These are phyloP conservation scores for Fraxinus sp. DNA, from an alignment of 305 asterid species.

Conservation along the genomic window DNA sequence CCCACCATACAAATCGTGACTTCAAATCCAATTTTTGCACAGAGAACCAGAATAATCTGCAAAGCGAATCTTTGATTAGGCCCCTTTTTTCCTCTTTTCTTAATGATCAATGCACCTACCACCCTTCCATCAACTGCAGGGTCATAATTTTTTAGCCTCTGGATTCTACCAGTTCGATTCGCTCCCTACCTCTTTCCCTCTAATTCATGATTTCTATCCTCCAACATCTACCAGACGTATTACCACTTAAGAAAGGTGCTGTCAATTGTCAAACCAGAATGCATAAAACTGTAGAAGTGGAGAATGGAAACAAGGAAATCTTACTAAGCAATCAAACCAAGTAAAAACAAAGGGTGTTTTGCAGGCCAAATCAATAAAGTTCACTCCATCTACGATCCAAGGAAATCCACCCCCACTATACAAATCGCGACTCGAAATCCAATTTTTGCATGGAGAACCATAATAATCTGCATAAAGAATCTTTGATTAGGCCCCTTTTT, in stretches of 20 bases:
- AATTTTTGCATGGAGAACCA: background rate
- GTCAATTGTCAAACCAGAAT: background rate
- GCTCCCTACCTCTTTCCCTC: background rate
- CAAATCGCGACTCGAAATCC: background rate
- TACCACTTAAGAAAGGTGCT: background rate
- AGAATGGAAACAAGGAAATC: background rate
- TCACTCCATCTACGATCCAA: background rate
- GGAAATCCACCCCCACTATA: background rate
- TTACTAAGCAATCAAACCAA: background rate
- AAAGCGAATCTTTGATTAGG: background rate
- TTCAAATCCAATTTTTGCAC: background rate
- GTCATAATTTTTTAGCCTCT: background rate
- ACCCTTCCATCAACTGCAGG: background rate
- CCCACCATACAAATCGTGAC: background rate
- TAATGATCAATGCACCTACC: background rate
- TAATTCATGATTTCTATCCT: background rate
- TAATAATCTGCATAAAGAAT: background rate
- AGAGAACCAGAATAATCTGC: background rate
- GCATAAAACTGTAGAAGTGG: background rate
- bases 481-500: background rate
- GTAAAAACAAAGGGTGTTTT: background rate
- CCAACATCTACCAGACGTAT: background rate
- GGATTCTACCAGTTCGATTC: background rate
- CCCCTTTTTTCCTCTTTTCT: background rate
- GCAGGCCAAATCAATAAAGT: background rate